These are phyloP conservation scores for Mucor saturninus DNA, from an alignment of 371 early-diverging fungal species.

Conservation along the genomic window DNA sequence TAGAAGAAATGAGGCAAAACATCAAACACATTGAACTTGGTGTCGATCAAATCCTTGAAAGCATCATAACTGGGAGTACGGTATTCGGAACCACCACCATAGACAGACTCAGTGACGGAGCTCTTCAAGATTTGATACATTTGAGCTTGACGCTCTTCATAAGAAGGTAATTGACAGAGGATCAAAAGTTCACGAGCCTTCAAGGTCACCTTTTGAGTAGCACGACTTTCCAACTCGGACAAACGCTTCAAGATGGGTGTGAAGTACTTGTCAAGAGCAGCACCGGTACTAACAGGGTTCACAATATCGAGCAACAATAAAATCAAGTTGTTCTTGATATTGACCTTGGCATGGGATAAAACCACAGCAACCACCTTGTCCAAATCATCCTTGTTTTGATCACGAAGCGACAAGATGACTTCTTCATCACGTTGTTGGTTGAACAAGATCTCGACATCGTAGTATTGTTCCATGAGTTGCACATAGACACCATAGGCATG, in stretches of 20 bases:
- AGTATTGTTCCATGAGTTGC: slow-evolving; percentile 82
- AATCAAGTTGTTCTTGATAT: slow-evolving; percentile 79
- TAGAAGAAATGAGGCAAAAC: slow-evolving; percentile 95
- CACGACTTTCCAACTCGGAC: slow-evolving; percentile 79
- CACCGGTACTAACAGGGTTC: slow-evolving; percentile 65
- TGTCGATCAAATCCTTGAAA: slow-evolving; percentile 88
- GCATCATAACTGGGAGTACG: slow-evolving; percentile 82
- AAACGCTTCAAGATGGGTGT: slow-evolving; percentile 81
- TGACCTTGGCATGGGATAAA: slow-evolving; percentile 84
- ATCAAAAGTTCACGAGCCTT: slow-evolving; percentile 94
- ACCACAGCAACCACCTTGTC: slow-evolving; percentile 78
- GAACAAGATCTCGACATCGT: slow-evolving; percentile 86
- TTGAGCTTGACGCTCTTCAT: slow-evolving; percentile 85
- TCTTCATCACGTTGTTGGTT: slow-evolving; percentile 84
- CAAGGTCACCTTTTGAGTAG: slow-evolving; percentile 87
- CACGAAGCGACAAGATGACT: slow-evolving; percentile 82
- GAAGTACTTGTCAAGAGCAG: slow-evolving; percentile 75
- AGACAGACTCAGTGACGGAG: slow-evolving; percentile 80
- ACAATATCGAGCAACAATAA: slow-evolving; percentile 80
- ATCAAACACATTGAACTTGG: slow-evolving; percentile 95
- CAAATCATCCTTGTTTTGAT: slow-evolving; percentile 82
- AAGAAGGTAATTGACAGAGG: slow-evolving; percentile 90
- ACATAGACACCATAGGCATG: slow-evolving; percentile 78
- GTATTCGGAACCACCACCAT: slow-evolving; percentile 73
- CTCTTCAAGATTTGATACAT: slow-evolving; percentile 84